These are phyloP conservation scores for Trametes elegans DNA, from an alignment of 768 basidiomycete species.

Conservation along the genomic window DNA sequence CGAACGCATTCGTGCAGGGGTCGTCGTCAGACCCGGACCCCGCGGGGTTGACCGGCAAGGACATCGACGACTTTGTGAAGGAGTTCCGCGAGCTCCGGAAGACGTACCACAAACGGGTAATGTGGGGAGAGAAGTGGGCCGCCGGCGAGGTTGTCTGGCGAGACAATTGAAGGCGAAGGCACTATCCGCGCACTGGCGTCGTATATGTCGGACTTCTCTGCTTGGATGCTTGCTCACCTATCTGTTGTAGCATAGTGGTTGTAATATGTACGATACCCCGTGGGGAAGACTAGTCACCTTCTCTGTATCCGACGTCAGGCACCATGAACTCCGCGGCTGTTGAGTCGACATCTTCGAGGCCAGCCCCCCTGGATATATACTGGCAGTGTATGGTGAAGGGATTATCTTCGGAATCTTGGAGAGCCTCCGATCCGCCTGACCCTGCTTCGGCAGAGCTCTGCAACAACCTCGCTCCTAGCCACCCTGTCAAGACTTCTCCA, in stretches of 20 bases:
- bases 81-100: slow-evolving; percentile 87
- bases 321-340: not conserved
- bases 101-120: slow-evolving; percentile 88
- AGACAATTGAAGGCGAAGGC: slow-evolving; percentile 45
- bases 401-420: slow-evolving; percentile 6
- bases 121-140: slow-evolving; percentile 89
- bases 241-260: slow-evolving; percentile 10
- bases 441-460: slow-evolving; percentile 16
- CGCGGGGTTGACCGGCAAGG: slow-evolving; percentile 36
- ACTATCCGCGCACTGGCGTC: not conserved
- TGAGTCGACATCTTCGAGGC: too few relatives aligned
- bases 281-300: not conserved
- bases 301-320: not conserved
- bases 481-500: not conserved
- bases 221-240: slow-evolving; percentile 3
- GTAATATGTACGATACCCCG: slow-evolving; percentile 1
- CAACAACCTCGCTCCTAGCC: slow-evolving; percentile 17
- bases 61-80: slow-evolving; percentile 83
- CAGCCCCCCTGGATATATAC: not conserved
- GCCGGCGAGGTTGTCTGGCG: slow-evolving; percentile 84
- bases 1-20: slow-evolving; percentile 77
- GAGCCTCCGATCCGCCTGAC: slow-evolving; percentile 11
- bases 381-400: not conserved
- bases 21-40: slow-evolving; percentile 32
- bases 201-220: not conserved